Evolutionary conservation across 345 rosid species (phyloP).

Genomic region (Gossypium sturtianum): DNA sequence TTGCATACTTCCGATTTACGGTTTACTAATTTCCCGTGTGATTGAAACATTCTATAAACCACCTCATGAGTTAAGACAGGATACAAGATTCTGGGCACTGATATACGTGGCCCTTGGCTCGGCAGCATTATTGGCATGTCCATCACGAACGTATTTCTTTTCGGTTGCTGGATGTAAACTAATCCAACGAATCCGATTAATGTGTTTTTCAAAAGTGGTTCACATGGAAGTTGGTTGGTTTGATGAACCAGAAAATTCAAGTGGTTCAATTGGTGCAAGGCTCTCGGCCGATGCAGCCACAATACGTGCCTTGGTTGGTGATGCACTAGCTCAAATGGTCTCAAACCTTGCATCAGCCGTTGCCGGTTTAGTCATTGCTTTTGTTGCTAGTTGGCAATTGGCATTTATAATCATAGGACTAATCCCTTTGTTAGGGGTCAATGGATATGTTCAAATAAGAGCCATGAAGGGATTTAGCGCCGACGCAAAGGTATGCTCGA

Average conservation of each 20-base stretch:
- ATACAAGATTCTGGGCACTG: conserved; percentile 62
- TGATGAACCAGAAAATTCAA: conserved; percentile 72
- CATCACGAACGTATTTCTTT: conserved; percentile 52
- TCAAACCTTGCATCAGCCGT: conserved; percentile 15
- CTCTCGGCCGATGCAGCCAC: conserved; percentile 80
- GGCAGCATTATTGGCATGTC: conserved; percentile 41
- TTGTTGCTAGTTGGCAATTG: too few relatives aligned
- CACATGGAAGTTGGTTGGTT: conserved; percentile 85
- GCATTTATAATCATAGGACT: too few relatives aligned
- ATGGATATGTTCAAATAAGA: too few relatives aligned
- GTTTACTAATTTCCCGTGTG: conserved; percentile 45
- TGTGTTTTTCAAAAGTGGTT: conserved; percentile 81
- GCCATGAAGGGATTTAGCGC: too few relatives aligned
- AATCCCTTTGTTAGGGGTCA: too few relatives aligned
- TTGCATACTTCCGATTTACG: conserved; percentile 51
- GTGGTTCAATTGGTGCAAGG: conserved; percentile 73
- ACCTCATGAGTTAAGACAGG: conserved; percentile 49
- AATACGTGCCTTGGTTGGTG: conserved; percentile 71
- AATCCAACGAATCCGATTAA: conserved; percentile 53
- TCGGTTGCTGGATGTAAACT: conserved; percentile 61
- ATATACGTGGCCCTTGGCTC: conserved; percentile 54
- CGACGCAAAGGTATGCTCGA: too few relatives aligned
- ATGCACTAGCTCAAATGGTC: conserved; percentile 54
- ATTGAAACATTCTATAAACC: conserved; percentile 56
- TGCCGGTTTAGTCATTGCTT: too few relatives aligned